These are phyloP conservation scores for Pulveroboletus sp. DNA, from an alignment of 768 basidiomycete species.

Conservation along the genomic window DNA sequence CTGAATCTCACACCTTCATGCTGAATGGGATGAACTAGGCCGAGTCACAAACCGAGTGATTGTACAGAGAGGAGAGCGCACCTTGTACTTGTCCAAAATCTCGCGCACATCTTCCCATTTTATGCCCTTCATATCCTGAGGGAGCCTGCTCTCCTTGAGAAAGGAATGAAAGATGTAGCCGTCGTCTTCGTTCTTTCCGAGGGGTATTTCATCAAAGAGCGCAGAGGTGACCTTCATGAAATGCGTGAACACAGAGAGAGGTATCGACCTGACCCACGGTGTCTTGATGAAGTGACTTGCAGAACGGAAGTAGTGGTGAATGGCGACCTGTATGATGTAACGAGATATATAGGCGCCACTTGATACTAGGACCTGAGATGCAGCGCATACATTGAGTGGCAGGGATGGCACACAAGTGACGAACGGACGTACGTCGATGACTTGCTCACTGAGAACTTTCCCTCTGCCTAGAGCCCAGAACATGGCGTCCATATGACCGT, in stretches of 20 bases:
- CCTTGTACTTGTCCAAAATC: conserved; percentile 67
- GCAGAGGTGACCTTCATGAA: conserved; percentile 57
- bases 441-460: conserved; percentile 55
- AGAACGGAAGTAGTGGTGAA: conserved; percentile 74
- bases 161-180: conserved; percentile 60
- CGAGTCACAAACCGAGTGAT: conserved; percentile 12
- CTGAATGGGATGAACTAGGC: conserved; percentile 74
- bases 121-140: conserved; percentile 52
- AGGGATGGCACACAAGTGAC: conserved; percentile 16
- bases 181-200: conserved; percentile 72
- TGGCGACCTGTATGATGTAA: conserved; percentile 72
- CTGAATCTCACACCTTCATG: conserved; percentile 45
- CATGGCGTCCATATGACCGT: conserved; percentile 65
- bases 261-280: conserved; percentile 64
- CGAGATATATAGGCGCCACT: conserved; percentile 77
- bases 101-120: conserved; percentile 62
- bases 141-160: conserved; percentile 64
- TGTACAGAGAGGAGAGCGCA: conserved; percentile 22
- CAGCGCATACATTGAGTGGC: conserved; percentile 26
- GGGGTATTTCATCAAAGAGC: conserved; percentile 61
- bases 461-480: conserved; percentile 74
- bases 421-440: conserved; percentile 57
- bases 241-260: conserved; percentile 56
- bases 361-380: conserved; percentile 57
- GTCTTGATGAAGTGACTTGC: conserved; percentile 72